Percentiles rank a stretch among this genome's conserved stretches.
These are phyloP conservation scores for Artemisia annua DNA, from an alignment of 129 eudicot species.

Conservation along the genomic window DNA sequence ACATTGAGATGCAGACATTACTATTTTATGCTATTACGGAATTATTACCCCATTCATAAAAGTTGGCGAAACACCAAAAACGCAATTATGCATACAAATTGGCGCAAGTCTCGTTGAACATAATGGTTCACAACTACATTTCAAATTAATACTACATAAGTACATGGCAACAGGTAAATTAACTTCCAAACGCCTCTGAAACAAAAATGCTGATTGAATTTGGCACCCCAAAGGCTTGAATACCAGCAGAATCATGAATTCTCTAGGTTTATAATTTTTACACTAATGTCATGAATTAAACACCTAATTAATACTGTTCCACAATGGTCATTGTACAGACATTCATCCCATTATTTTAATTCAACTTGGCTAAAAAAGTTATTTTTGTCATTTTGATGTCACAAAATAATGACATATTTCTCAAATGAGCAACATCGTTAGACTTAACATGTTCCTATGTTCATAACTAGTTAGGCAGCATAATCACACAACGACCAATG, in stretches of 20 bases:
- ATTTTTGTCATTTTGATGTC: no score
- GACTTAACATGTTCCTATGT: no score
- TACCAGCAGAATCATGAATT: neutral
- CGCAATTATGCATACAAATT: slow-evolving; percentile 7
- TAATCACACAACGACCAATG: no score
- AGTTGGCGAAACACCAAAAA: neutral
- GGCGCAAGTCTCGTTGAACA: slow-evolving; percentile 8
- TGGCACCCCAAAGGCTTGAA: neutral
- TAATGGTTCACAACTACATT: slow-evolving; percentile 5
- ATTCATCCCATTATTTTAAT: no score
- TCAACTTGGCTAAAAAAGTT: no score
- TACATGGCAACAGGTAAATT: neutral
- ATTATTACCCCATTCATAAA: neutral
- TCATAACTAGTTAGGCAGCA: no score
- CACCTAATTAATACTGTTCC: no score
- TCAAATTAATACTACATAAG: neutral
- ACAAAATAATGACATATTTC: no score
- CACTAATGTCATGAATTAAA: neutral
- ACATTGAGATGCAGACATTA: no score
- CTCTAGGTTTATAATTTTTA: neutral
- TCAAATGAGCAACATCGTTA: no score
- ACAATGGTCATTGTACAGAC: no score
- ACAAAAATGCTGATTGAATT: neutral
- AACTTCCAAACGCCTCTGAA: neutral
- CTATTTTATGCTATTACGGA: no score